Conservation (phyloP, 495 filamentous ascomycete genomes). For the Letharia lupina region DNA sequence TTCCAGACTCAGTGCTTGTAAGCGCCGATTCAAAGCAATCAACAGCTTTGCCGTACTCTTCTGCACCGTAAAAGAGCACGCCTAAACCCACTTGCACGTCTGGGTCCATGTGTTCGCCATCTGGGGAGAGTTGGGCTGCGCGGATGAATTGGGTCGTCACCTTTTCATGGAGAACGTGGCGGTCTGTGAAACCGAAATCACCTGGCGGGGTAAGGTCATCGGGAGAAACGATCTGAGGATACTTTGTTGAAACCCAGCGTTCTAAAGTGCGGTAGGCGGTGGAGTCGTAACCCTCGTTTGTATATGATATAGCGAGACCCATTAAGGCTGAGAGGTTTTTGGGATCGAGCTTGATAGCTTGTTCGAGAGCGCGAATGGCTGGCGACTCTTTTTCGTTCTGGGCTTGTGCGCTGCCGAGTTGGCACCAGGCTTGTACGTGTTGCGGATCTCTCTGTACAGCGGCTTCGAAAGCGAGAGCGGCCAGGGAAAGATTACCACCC, state of each 20-base stretch:
- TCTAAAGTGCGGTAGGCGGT: conserved; percentile 95
- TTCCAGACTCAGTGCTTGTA: conserved; percentile 68
- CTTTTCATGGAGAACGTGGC: conserved; percentile 78
- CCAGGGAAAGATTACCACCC: conserved; percentile 87
- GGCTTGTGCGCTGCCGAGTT: conserved; percentile 83
- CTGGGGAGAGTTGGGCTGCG: conserved; percentile 83
- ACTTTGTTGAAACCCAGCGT: conserved; percentile 89
- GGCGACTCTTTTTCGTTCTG: conserved; percentile 98
- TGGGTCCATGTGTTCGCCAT: conserved; percentile 85
- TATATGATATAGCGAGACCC: conserved; percentile 95
- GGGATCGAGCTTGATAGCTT: conserved; percentile 78
- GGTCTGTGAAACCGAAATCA: conserved; percentile 87
- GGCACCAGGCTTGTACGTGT: conserved; percentile 87
- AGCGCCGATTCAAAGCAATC: conserved; percentile 95
- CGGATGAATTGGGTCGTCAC: conserved; percentile 85
- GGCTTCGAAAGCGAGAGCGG: conserved; percentile 93
- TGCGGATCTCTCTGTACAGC: conserved; percentile 82
- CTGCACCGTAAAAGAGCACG: conserved; percentile 94
- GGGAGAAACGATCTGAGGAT: conserved; percentile 67
- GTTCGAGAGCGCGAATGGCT: conserved; percentile 94
- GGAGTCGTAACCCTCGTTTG: conserved; percentile 96
- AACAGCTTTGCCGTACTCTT: conserved; percentile 96
- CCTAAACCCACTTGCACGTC: conserved; percentile 97
- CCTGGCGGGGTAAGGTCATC: conserved; percentile 56
- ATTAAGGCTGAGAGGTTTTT: conserved; percentile 83